Percentiles rank a stretch among this genome's conserved stretches.
phyloP scores from a whole-genome alignment of 2,329 filamentous ascomycete genomes.

The Colletotrichum sp. region DNA sequence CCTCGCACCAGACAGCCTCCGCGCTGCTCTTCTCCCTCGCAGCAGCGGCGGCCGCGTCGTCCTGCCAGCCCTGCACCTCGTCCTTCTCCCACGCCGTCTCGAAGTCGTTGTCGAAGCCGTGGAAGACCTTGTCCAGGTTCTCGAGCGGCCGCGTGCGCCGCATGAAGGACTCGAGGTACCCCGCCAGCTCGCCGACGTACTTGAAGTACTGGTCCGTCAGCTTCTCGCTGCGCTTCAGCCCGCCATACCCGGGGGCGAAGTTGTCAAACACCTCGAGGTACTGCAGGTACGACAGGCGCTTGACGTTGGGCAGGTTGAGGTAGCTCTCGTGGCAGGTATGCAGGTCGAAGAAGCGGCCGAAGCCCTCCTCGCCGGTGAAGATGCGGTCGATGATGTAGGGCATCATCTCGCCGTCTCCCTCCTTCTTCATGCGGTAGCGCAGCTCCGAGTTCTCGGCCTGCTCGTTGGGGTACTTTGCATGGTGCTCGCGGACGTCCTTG shows the following conservation, averaged over 20 bases:
- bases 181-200: conserved; percentile 80
- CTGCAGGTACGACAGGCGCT: conserved; percentile 87
- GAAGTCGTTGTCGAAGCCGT: conserved; percentile 82
- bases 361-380: conserved; percentile 96
- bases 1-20: conserved; percentile 85
- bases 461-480: conserved; percentile 90
- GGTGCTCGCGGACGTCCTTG: conserved; percentile 81
- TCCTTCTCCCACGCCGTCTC: conserved; percentile 82
- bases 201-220: conserved; percentile 91
- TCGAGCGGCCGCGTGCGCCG: conserved; percentile 84
- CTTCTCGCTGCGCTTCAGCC: conserved; percentile 82
- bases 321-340: conserved; percentile 85
- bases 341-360: conserved; percentile 90
- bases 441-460: conserved; percentile 94
- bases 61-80: conserved; percentile 79
- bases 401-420: conserved; percentile 66
- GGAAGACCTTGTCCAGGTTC: conserved; percentile 79
- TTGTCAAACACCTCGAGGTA: conserved; percentile 92
- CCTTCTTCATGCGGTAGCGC: conserved; percentile 78
- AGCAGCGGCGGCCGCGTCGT: conserved; percentile 50
- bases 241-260: conserved; percentile 76
- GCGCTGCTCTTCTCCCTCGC: conserved; percentile 38
- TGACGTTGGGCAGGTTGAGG: conserved; percentile 86
- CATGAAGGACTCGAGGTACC: conserved; percentile 89
- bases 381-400: conserved; percentile 81